A percentile compares a stretch with the other conserved stretches of the same genome.
phyloP scores from a whole-genome alignment of 2,329 filamentous ascomycete species.

The Fusarium incarnatum region DNA sequence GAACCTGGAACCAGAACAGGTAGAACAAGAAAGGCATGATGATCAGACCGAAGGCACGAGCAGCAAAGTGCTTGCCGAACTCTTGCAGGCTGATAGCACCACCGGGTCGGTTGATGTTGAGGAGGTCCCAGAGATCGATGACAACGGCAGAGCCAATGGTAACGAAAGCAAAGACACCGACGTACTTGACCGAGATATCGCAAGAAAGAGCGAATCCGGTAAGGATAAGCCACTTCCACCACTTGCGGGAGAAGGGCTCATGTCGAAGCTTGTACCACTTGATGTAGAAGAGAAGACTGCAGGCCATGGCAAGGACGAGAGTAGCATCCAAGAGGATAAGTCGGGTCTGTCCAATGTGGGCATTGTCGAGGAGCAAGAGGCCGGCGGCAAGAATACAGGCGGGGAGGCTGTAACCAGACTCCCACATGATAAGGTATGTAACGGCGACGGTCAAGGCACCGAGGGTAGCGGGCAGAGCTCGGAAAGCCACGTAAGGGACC shows the following conservation, averaged over 20 bases:
- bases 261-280: conserved; percentile 98
- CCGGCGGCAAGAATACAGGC: conserved; percentile 89
- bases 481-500: conserved; percentile 96
- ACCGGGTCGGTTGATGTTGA: conserved; percentile 86
- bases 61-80: conserved; percentile 90
- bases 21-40: conserved; percentile 97
- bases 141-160: conserved; percentile 94
- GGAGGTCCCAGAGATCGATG: conserved; percentile 94
- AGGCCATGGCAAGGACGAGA: conserved; percentile 93
- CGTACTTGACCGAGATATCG: conserved; percentile 98
- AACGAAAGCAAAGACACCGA: conserved; percentile 95
- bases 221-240: conserved; percentile 99
- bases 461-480: conserved; percentile 90
- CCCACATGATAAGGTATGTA: conserved; percentile 98
- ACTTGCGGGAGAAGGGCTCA: conserved; percentile 89
- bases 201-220: conserved; percentile 96
- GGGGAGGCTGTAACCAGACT: conserved; percentile 95
- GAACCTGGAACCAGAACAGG: conserved; percentile 99
- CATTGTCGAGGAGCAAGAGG: conserved; percentile 94
- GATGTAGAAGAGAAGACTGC: conserved; percentile 93
- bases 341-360: conserved; percentile 95
- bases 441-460: conserved; percentile 95
- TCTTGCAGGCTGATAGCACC: conserved; percentile 82
- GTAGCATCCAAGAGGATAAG: conserved; percentile 95
- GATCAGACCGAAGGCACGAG: conserved; percentile 87